Conservation (phyloP, 495 filamentous ascomycete species). For the Astrothelium macrocarpum region DNA sequence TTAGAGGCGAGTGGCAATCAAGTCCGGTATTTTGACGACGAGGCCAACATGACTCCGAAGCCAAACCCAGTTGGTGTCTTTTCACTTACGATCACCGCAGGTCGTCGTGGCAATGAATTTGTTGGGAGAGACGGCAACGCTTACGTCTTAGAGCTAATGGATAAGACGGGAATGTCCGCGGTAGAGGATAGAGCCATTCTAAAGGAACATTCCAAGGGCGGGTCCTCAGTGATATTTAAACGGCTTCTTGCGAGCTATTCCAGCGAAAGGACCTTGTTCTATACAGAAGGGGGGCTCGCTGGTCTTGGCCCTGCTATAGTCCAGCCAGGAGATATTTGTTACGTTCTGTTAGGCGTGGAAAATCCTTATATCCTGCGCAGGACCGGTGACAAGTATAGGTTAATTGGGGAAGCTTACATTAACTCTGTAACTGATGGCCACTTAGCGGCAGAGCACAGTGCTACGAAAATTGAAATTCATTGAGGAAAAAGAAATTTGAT, state of each 20-base stretch:
- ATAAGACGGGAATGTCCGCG: neutral
- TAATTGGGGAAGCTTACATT: neutral
- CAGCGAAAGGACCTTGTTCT: neutral
- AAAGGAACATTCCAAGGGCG: neutral
- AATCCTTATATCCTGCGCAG: neutral
- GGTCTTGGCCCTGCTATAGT: neutral
- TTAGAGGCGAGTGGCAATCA: neutral
- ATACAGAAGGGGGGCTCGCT: neutral
- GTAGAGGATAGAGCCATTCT: neutral
- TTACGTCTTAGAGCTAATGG: neutral
- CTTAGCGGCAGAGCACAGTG: neutral
- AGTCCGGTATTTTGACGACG: neutral
- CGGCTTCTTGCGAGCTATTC: neutral
- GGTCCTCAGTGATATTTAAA: neutral
- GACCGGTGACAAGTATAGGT: neutral
- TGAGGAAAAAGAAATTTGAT: neutral
- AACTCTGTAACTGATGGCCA: neutral
- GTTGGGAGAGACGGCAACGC: neutral
- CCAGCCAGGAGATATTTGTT: neutral
- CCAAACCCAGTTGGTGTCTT: neutral
- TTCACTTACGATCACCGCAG: neutral
- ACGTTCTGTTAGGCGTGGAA: neutral
- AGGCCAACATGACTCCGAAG: neutral
- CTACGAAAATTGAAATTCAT: neutral
- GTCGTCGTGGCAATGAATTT: neutral